Percentiles rank a stretch among this genome's conserved stretches.
phyloP scores from a whole-genome alignment of 768 basidiomycete species.

The Harrya chromipes region DNA sequence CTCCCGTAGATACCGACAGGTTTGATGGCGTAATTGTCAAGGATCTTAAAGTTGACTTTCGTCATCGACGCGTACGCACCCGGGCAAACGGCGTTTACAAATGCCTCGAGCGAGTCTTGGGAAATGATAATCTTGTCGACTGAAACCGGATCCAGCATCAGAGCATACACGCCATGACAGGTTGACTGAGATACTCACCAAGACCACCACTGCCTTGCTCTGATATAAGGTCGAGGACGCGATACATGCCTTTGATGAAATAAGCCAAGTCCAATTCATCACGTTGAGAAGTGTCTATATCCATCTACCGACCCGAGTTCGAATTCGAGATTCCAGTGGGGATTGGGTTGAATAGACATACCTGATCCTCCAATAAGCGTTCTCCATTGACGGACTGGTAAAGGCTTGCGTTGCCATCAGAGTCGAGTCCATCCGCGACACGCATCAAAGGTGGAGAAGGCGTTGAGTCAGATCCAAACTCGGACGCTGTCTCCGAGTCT shows the following conservation, averaged over 20 bases:
- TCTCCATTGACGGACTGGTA: conserved; percentile 15
- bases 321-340: neutral
- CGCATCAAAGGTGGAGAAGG: conserved; percentile 1
- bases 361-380: conserved; percentile 2
- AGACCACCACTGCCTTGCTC: conserved; percentile 51
- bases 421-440: neutral
- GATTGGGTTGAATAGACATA: neutral
- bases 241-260: conserved; percentile 47
- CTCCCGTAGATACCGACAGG: conserved; percentile 60
- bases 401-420: conserved; percentile 12
- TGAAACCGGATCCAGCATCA: conserved; percentile 17
- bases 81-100: conserved; percentile 48
- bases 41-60: conserved; percentile 51
- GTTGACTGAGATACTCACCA: conserved; percentile 32
- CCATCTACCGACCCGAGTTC: conserved; percentile 17
- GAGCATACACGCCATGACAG: neutral
- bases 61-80: conserved; percentile 53
- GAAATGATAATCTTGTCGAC: conserved; percentile 64
- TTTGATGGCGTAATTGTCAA: conserved; percentile 45
- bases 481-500: conserved; percentile 6
- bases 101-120: conserved; percentile 44
- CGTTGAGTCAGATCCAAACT: conserved; percentile 1
- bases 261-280: conserved; percentile 21
- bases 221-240: conserved; percentile 50
- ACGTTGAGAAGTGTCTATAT: conserved; percentile 4